Evolutionary conservation across 805 yeast species (phyloP), one percentile per base, ranked within the genome.

Genomic region (Hanseniaspora occidentalis): DNA sequence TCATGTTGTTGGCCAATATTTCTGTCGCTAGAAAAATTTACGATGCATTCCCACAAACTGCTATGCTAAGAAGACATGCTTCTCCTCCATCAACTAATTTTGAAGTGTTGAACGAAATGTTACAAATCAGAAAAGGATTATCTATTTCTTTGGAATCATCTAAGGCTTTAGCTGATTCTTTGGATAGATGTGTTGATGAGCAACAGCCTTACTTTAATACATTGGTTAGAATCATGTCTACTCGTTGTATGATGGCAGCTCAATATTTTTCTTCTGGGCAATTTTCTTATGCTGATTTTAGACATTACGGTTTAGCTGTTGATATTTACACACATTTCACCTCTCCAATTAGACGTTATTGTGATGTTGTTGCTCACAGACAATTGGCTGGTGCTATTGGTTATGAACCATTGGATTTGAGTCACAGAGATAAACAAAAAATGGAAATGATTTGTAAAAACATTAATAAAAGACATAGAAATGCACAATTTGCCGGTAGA

Each of bases 171-270:
- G 97, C 98, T 2, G 95, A 88, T 53, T 86, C 96, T 16, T 67
- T 92, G 39, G 98, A 92, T 57, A 70, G 84, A 43, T 85, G 96
- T 61, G 75, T 65, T 25, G 97, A 89, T 59, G 73, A 78, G 19
- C 55, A 73, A 1, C 97, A 92, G 59, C 80, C 88, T 6, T 92
- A 84, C 56, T 85, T 92, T 71, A 92, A 92, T 61, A 92, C 96
- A 0, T 69, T 92, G 51, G 69, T 89, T 6, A 78, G 99, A 60
- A 92, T 92, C 48, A 81, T 92, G 95, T 92, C 96, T 6, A 92
- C 99, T 0, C 73, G 99, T 53, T 89, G 97, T 63, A 92, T 92
- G 98, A 84, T 86, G 82, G 95, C 98, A 2, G 99, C 99, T 2
- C 96, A 89, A 57, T 92, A 92, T 57, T 92, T 92, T 65, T 78